Evolutionary conservation across 129 eudicot genomes (phyloP).

Genomic region (Tanacetum coccineum): DNA sequence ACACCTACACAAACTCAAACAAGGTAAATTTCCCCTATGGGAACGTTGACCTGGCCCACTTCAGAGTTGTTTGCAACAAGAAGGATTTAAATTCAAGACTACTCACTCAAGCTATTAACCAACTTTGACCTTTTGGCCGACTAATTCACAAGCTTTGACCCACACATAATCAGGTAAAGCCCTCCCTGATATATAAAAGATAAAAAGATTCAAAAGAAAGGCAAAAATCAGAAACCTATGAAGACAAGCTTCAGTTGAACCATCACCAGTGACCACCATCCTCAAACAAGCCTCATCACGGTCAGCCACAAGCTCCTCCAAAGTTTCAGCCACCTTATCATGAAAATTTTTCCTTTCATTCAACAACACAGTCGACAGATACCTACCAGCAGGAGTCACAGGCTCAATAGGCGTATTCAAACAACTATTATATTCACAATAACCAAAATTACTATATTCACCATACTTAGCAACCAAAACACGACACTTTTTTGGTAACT

Average conservation of each 20-base stretch:
- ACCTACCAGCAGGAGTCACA: conserved; percentile 57
- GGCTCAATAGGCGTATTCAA: conserved; percentile 67
- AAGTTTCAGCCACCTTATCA: conserved; percentile 49
- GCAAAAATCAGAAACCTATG: conserved; percentile 43
- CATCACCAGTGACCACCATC: conserved; percentile 36
- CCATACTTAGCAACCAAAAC: conserved; percentile 11
- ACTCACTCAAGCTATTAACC: too few relatives aligned
- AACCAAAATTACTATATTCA: conserved; percentile 17
- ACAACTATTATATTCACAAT: conserved; percentile 50
- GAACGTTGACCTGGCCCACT: too few relatives aligned
- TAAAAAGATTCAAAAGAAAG: background rate
- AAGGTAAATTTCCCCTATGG: too few relatives aligned
- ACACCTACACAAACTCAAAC: too few relatives aligned
- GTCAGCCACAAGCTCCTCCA: conserved; percentile 52
- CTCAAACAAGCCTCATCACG: conserved; percentile 53
- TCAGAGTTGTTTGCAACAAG: too few relatives aligned
- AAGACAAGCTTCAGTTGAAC: conserved; percentile 63
- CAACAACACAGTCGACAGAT: conserved; percentile 48
- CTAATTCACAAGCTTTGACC: too few relatives aligned
- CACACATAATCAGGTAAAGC: background rate
- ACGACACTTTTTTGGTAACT: background rate
- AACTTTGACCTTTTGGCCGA: too few relatives aligned
- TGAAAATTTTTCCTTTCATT: conserved; percentile 60
- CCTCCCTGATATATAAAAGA: background rate
- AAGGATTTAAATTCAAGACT: too few relatives aligned